Evolutionary conservation across 2,329 filamentous ascomycete genomes (phyloP), one percentile per base, ranked within the genome.

Genomic region (Paraconiothyrium sp.): DNA sequence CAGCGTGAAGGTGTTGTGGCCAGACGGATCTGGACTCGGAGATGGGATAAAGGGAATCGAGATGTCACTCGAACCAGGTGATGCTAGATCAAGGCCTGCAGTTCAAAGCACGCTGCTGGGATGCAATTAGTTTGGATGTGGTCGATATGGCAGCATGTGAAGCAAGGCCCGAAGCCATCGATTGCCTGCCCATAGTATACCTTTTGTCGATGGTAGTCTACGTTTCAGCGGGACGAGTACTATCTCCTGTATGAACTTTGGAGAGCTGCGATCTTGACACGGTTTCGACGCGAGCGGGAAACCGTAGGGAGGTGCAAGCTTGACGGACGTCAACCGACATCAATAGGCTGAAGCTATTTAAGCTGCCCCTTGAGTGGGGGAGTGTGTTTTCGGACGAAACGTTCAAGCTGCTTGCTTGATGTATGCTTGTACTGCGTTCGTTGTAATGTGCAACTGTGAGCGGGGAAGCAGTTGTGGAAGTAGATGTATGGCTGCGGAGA

Each of bases 291-390:
- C 84, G 82, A 82, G 83, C 82, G 67, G 84, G 84, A 71, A 84
- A 85, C 63, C 84, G 83, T 72, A 86, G 76, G 63, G 83, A 85
- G 70, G 83, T 82, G 65, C 84, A 81, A 67, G 82, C 83, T 78
- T 81, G 79, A 76, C 84, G 84, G 76, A 83, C 76, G 79, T 85
- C 84, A 85, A 85, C 84, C 84, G 84, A 86, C 84, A 86, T 86
- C 84, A 85, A 85, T 77, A 64, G 67, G 67, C 61, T 67, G 66
- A 58, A 66, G 67, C 63, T 74, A 57, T 59, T 65, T 64, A 62
- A 71, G 71, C 67, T 67, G 70, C 70, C 73, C 71, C 71, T 71
- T 71, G 66, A 67, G 62, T 63, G 64, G 63, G 51, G 64, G 58
- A 54, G 68, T 35, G 48, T 62, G 46, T 55, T 20, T 56, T 52